Percentiles rank a stretch among this genome's conserved stretches.
Evolutionary conservation across 345 rosid genomes (phyloP).

Genomic region (Streptanthus diversifolius): DNA sequence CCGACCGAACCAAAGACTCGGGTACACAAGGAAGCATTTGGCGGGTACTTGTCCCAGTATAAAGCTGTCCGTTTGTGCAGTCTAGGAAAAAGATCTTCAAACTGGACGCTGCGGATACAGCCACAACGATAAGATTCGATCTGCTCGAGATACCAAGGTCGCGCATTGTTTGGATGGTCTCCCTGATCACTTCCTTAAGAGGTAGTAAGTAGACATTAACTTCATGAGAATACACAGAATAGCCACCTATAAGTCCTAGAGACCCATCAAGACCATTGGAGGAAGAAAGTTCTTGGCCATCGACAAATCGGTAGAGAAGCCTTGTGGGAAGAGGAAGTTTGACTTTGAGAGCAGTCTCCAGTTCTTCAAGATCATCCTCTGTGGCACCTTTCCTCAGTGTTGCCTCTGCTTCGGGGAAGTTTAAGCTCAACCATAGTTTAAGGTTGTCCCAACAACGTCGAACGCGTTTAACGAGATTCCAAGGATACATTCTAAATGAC

Average conservation of each 20-base stretch:
- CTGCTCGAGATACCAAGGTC: conserved; percentile 29
- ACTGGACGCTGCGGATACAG: conserved; percentile 39
- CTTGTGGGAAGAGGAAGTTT: conserved; percentile 76
- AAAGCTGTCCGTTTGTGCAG: conserved; percentile 67
- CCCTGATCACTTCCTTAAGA: conserved; percentile 43
- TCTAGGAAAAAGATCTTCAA: conserved; percentile 70
- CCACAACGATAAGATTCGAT: conserved; percentile 51
- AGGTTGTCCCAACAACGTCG: conserved; percentile 74
- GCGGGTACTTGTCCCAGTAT: conserved; percentile 54
- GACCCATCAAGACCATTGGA: background rate
- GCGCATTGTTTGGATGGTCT: conserved; percentile 36
- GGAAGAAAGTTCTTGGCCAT: conserved; percentile 55
- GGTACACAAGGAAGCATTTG: conserved; percentile 91
- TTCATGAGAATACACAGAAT: conserved; percentile 41
- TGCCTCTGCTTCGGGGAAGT: conserved; percentile 68
- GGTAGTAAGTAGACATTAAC: conserved; percentile 75
- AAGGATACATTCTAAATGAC: conserved; percentile 72
- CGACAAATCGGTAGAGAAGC: conserved; percentile 72
- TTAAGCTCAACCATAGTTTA: conserved; percentile 51
- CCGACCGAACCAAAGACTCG: conserved; percentile 45
- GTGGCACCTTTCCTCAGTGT: conserved; percentile 76
- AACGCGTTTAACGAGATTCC: conserved; percentile 71
- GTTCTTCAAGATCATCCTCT: conserved; percentile 53
- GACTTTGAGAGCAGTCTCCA: conserved; percentile 50
- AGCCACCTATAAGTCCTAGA: conserved; percentile 82